Conservation (phyloP, 192 early-diverging fungal genomes). For the Mortierella alpina region DNA sequence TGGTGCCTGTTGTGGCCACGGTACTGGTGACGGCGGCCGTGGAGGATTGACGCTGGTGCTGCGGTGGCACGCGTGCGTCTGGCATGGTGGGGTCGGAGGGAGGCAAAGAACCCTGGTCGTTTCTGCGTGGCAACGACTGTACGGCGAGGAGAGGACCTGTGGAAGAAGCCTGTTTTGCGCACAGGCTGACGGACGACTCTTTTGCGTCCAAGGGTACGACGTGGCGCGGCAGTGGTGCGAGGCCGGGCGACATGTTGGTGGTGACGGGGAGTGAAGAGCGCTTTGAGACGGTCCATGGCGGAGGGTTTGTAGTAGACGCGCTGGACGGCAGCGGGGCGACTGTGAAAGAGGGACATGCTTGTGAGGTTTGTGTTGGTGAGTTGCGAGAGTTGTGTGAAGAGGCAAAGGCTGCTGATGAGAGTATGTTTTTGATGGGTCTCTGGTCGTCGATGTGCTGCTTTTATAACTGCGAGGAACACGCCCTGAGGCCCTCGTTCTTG, state of each 20-base stretch:
- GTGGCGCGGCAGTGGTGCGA: neutral
- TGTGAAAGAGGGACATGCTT: constrained; percentile 41
- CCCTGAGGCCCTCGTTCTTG: too few species aligned
- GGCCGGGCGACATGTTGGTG: neutral
- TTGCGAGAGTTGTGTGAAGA: neutral
- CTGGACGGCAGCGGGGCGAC: constrained; percentile 25
- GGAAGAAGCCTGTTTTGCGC: constrained; percentile 17
- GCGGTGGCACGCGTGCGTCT: neutral
- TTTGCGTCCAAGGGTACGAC: neutral
- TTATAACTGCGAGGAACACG: too few species aligned
- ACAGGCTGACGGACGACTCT: constrained; percentile 9
- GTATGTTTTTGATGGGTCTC: too few species aligned
- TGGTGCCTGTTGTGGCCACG: constrained; percentile 8
- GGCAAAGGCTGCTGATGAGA: too few species aligned
- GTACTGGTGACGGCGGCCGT: constrained; percentile 5
- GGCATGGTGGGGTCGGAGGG: constrained; percentile 14
- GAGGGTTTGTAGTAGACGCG: constrained; percentile 43
- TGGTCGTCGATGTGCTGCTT: too few species aligned
- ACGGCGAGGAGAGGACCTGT: constrained; percentile 5
- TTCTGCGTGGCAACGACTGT: constrained; percentile 6
- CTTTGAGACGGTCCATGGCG: constrained; percentile 23
- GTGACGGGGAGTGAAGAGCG: constrained; percentile 14
- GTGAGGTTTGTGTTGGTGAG: neutral
- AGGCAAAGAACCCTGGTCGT: constrained; percentile 12
- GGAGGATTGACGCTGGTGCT: neutral